Percentiles rank a stretch among this genome's conserved stretches.
These are phyloP conservation scores for Penicillium ochrochloron DNA, from an alignment of 495 filamentous ascomycete species.

Conservation along the genomic window DNA sequence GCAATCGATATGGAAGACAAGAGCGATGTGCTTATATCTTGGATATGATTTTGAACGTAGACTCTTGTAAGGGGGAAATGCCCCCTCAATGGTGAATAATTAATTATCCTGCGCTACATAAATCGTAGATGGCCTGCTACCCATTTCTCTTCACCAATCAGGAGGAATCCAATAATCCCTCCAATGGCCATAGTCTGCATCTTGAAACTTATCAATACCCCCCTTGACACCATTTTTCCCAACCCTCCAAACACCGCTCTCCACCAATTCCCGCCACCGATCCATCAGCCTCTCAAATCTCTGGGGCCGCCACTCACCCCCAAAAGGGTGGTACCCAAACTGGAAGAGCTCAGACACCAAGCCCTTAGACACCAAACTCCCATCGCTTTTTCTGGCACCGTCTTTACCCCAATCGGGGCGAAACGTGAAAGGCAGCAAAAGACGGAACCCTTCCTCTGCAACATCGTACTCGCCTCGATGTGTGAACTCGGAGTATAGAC, in stretches of 20 bases:
- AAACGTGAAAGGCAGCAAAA: neutral
- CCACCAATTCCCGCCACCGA: slow-evolving; percentile 1
- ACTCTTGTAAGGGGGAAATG: too few species aligned
- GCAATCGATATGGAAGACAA: neutral
- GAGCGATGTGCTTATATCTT: neutral
- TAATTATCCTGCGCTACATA: neutral
- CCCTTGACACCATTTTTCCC: neutral
- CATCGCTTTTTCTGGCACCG: neutral
- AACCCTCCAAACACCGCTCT: neutral
- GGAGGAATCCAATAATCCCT: slow-evolving; percentile 3
- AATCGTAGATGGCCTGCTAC: neutral
- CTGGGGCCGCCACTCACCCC: neutral
- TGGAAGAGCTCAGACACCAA: neutral
- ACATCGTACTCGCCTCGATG: neutral
- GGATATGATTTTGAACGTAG: too few species aligned
- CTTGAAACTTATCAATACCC: neutral
- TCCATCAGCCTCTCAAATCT: neutral
- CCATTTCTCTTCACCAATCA: neutral
- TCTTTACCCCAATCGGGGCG: neutral
- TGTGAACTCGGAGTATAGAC: neutral
- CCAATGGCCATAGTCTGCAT: neutral
- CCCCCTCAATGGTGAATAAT: neutral
- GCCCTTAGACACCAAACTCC: neutral
- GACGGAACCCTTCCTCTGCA: neutral
- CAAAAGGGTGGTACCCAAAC: neutral